Evolutionary conservation across 768 basidiomycete genomes (phyloP).

Genomic region (Dictyophora rubrovolvata): DNA sequence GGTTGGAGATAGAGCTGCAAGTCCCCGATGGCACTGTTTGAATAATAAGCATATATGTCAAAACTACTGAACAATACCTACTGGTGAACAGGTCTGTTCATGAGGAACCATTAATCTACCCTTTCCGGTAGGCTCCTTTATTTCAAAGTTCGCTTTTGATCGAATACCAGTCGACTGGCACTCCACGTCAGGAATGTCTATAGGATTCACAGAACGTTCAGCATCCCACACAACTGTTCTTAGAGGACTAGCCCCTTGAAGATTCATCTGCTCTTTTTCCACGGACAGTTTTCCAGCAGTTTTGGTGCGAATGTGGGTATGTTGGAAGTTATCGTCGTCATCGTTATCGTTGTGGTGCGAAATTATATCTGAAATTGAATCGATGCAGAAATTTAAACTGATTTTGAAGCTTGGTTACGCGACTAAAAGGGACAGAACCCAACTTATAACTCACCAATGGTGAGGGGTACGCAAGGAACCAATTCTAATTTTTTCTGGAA

Average conservation of each 20-base stretch:
- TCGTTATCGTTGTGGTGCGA: slow-evolving; percentile 55
- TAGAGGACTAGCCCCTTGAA: slow-evolving; percentile 52
- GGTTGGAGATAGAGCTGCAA: neutral
- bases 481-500: slow-evolving; percentile 62
- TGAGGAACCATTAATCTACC: neutral
- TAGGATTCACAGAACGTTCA: slow-evolving; percentile 23
- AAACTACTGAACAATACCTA: neutral
- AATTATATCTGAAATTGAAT: slow-evolving; percentile 64
- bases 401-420: neutral
- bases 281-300: slow-evolving; percentile 43
- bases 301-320: slow-evolving; percentile 1
- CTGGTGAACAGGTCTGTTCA: neutral
- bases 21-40: neutral
- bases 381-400: slow-evolving; percentile 62
- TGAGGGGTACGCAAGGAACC: slow-evolving; percentile 62
- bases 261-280: slow-evolving; percentile 44
- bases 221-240: slow-evolving; percentile 62
- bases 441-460: slow-evolving; percentile 44
- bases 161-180: slow-evolving; percentile 10
- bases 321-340: slow-evolving; percentile 18
- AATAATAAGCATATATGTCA: neutral
- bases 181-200: neutral
- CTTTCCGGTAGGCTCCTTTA: neutral
- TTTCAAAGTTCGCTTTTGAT: neutral
- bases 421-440: neutral